phyloP scores from a whole-genome alignment of 352 stramenopile genomes.

The Pilasporangium apinafurcum region DNA sequence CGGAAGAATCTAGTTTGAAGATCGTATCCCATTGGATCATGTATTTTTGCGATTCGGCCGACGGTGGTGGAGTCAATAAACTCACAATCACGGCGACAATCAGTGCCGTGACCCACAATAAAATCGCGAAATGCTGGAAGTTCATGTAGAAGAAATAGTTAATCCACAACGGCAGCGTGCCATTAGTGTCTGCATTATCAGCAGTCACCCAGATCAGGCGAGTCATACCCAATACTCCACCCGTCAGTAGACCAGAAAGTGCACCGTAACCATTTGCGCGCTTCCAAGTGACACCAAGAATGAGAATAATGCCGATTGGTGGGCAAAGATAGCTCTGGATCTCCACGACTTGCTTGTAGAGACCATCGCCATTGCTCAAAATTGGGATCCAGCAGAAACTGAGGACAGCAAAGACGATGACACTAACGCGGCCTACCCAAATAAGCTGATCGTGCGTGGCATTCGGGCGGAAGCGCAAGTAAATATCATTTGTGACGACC shows the following conservation, averaged over 20 bases:
- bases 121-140: constrained; percentile 60
- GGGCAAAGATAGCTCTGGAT: constrained; percentile 59
- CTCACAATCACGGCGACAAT: constrained; percentile 48
- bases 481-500: constrained; percentile 62
- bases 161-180: constrained; percentile 23
- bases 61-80: constrained; percentile 30
- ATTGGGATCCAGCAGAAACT: constrained; percentile 67
- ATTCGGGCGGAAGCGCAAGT: constrained; percentile 39
- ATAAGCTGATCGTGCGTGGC: constrained; percentile 55
- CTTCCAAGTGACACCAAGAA: constrained; percentile 48
- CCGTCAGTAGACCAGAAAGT: constrained; percentile 40
- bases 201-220: constrained; percentile 55
- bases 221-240: constrained; percentile 33
- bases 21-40: constrained; percentile 47
- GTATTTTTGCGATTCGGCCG: constrained; percentile 31
- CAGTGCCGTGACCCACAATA: constrained; percentile 41
- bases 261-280: constrained; percentile 39
- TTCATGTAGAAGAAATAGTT: constrained; percentile 70
- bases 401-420: constrained; percentile 36
- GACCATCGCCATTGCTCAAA: constrained; percentile 41
- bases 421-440: constrained; percentile 45
- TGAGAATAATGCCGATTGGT: constrained; percentile 53
- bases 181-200: constrained; percentile 33
- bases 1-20: constrained; percentile 43
- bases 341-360: constrained; percentile 59